These are phyloP conservation scores for Backusella psychrophila DNA, from an alignment of 192 early-diverging fungal species.

Conservation along the genomic window DNA sequence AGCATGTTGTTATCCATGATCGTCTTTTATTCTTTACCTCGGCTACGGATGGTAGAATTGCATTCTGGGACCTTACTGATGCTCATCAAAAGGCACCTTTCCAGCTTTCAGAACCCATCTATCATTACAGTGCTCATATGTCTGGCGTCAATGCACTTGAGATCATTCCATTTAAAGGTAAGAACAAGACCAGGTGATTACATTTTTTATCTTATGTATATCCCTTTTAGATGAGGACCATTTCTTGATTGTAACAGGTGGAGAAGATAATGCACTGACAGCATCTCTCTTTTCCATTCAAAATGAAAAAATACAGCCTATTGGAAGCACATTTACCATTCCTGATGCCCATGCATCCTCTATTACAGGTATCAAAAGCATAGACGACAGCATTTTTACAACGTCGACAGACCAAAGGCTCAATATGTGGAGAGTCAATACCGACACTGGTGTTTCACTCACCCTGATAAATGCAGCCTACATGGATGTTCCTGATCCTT, in stretches of 20 bases:
- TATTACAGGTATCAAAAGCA: conserved; percentile 55
- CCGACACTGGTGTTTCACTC: conserved; percentile 6
- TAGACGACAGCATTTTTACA: conserved; percentile 40
- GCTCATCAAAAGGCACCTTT: conserved; percentile 9
- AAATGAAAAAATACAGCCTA: conserved; percentile 7
- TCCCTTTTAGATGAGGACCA: not conserved
- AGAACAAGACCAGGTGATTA: not conserved
- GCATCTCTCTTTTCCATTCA: conserved; percentile 7
- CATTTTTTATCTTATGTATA: not conserved
- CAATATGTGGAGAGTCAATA: conserved; percentile 48
- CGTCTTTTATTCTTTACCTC: conserved; percentile 52
- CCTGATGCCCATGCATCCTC: conserved; percentile 64
- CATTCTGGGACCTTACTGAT: conserved; percentile 48
- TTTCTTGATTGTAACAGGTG: conserved; percentile 61
- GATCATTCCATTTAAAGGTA: conserved; percentile 24
- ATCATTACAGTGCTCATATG: conserved; percentile 37
- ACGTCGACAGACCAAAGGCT: conserved; percentile 73
- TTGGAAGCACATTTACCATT: conserved; percentile 19
- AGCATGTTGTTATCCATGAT: conserved; percentile 35
- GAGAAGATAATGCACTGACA: conserved; percentile 71
- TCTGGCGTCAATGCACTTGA: conserved; percentile 78
- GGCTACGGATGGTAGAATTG: conserved; percentile 55
- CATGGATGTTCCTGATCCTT: conserved; percentile 67
- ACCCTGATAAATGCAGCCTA: conserved; percentile 42
- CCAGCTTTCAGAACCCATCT: conserved; percentile 28